Evolutionary conservation across 176 grass and related monocot genomes (phyloP), one percentile per base, ranked within the genome.

Genomic region (Rhipidocladum racemiflorum): DNA sequence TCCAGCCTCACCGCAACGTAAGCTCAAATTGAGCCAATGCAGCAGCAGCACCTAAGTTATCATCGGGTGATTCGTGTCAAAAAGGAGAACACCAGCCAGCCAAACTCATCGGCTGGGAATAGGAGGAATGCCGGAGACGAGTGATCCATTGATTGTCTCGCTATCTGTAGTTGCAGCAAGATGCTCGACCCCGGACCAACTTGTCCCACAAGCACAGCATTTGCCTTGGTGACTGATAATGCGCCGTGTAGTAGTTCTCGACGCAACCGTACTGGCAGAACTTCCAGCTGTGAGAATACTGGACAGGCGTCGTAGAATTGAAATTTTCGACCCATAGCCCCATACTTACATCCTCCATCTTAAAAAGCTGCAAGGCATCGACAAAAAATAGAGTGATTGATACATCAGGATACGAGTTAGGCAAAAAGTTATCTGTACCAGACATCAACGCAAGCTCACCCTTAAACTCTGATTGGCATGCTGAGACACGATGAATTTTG

Each of bases 291-390:
- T 95, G 96, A 54, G 96, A 95, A 75, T 99, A 99, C 59, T 84
- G 89, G 46, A 99, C 91, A 45, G 79, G 64, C 10, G 23, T 72
- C 0, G 96, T 88, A 13, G 89, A 74, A 68, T 99, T 99, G 70
- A 95, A 91, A 56, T 99, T 92, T 78, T 99, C 96, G 0, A 99
- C 92, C 92, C 92, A 99, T 18, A 95, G 81, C 28, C 92, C 92
- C 96, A 99, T 95, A 67, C 96, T 95, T 80, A 93, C 92, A 85
- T 95, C 96, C 76, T 95, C 96, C 96, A 99, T 95, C 82, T 99
- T 99, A 73, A 95, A 98, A 21, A 99, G 88, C 96, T 95, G 86
- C 85, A 89, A 88, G 64, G 32, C 56, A 91, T 71, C 17, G 78
- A 29, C 18, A 54, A 24, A 79, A 49, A 79, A 29, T 5, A 25